Base-by-base conservation (phyloP, 768 basidiomycete species). In the Naganishia kalamii region DNA sequence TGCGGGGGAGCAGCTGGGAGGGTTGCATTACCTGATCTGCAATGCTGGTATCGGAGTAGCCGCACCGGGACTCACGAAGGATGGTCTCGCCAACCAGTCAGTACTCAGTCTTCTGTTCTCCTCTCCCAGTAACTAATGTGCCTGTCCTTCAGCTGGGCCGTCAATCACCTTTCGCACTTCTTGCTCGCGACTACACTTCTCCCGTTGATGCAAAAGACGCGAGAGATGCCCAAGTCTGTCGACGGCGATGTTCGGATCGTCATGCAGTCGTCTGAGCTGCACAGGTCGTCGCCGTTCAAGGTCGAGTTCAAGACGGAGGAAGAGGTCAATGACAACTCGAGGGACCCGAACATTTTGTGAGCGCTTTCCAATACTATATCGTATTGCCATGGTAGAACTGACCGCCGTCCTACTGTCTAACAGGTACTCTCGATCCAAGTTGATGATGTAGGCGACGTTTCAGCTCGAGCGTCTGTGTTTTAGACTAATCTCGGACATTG, bases 1-100 rank as follows among this genome's bases (percentile, higher is more conserved):
- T 7, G 32, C 32, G 1, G 65, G 57, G 19, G 32, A 49, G 19
- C 32, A 51, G 27, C 6, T 33, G 7, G 49, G 46, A 11, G 65
- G 65, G 15, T 49, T 67, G 61, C 30, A 67, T 49, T 27, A 25
- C 8, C 30, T 67, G 41, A 27, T 69, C 65, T 63, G 71, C 23
- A 76, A 74, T 46, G 77, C 77, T 13, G 77, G 77, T 21, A 70
- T 78, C 64, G 77, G 77, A 49, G 75, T 76, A 6, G 75, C 74
- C 0, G 71, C 74, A 0, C 75, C 69, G 47, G 71, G 72, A 3
- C 46, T 72, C 41, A 76, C 77, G 13, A 70, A 74, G 27, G 72
- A 72, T 46, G 73, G 72, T 12, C 41, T 78, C 12, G 71, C 69
- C 1, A 75, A 75, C 65, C 77, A 78, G 66, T 67, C 27, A 54